Evolutionary conservation across 2,329 filamentous ascomycete species (phyloP).

Genomic region (Calonectria crousiana): DNA sequence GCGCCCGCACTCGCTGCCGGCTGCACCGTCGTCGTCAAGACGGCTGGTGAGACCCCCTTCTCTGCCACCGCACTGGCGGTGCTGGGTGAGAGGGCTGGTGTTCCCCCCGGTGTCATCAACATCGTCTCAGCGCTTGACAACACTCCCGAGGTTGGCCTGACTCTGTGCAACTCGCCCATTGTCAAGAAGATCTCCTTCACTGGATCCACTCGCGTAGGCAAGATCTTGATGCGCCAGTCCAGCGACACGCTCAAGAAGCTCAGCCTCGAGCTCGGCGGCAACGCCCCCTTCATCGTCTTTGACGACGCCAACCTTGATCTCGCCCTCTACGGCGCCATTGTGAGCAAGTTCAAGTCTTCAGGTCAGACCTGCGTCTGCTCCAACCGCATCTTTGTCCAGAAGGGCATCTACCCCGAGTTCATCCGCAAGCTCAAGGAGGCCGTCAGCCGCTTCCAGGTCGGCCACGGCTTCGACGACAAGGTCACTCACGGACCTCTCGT

Average conservation of each 20-base stretch:
- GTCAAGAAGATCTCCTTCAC: constrained; percentile 82
- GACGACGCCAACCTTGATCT: constrained; percentile 78
- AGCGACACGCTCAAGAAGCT: constrained; percentile 73
- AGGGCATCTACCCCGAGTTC: constrained; percentile 79
- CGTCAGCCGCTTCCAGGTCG: constrained; percentile 77
- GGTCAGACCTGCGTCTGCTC: constrained; percentile 93
- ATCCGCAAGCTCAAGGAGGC: constrained; percentile 72
- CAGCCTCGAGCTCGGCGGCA: constrained; percentile 77
- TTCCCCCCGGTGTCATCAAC: constrained; percentile 67
- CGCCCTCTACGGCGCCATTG: constrained; percentile 73
- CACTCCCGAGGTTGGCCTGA: constrained; percentile 72
- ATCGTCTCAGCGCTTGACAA: constrained; percentile 75
- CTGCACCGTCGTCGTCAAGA: constrained; percentile 79
- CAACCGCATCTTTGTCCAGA: constrained; percentile 81
- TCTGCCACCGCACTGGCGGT: constrained; percentile 77
- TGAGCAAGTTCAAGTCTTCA: constrained; percentile 87
- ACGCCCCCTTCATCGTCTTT: constrained; percentile 83
- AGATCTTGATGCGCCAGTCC: constrained; percentile 76
- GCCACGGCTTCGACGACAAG: constrained; percentile 67
- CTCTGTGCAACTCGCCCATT: constrained; percentile 72
- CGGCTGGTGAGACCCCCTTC: constrained; percentile 78
- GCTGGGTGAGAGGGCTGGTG: constrained; percentile 76
- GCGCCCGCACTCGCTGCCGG: constrained; percentile 74
- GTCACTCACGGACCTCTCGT: constrained; percentile 74
- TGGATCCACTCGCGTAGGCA: constrained; percentile 64